A percentile compares a stretch with the other conserved stretches of the same genome.
Evolutionary conservation across 805 yeast genomes (phyloP).

Genomic region (Myxozyma monticola): DNA sequence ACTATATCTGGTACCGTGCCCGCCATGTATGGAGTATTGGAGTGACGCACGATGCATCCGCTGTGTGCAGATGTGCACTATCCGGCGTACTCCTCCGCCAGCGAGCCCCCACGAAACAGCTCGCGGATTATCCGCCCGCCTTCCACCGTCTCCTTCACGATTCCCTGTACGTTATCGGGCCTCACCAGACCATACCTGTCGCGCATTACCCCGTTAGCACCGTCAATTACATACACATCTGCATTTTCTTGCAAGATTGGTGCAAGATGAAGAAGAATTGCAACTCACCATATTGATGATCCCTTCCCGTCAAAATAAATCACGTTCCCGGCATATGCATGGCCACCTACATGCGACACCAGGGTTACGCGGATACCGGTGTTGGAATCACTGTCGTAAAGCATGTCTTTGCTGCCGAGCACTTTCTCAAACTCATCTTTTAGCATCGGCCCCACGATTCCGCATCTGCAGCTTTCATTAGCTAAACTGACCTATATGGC

Average conservation of each 20-base stretch:
- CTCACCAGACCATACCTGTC: constrained; percentile 79
- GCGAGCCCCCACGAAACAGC: constrained; percentile 47
- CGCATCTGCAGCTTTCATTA: constrained; percentile 55
- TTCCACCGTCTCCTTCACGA: constrained; percentile 56
- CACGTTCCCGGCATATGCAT: constrained; percentile 81
- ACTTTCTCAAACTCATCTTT: constrained; percentile 51
- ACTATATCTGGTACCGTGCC: too few relatives aligned
- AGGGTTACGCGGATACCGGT: constrained; percentile 46
- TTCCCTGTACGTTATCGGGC: constrained; percentile 66
- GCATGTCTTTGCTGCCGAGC: constrained; percentile 41
- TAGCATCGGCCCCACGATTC: constrained; percentile 61
- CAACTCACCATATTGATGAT: constrained; percentile 36
- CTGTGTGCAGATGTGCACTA: too few relatives aligned
- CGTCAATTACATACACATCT: too few relatives aligned
- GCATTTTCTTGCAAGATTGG: too few relatives aligned
- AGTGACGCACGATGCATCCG: too few relatives aligned
- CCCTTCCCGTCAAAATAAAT: constrained; percentile 52
- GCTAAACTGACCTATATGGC: background rate
- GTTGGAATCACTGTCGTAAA: constrained; percentile 30
- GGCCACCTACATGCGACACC: constrained; percentile 82
- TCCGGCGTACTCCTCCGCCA: too few relatives aligned
- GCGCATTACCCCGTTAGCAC: background rate
- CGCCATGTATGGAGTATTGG: too few relatives aligned
- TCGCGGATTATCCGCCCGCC: constrained; percentile 54
- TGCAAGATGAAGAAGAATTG: too few relatives aligned